These are phyloP conservation scores for Deinandra increscens DNA, from an alignment of 129 eudicot genomes.

Conservation along the genomic window DNA sequence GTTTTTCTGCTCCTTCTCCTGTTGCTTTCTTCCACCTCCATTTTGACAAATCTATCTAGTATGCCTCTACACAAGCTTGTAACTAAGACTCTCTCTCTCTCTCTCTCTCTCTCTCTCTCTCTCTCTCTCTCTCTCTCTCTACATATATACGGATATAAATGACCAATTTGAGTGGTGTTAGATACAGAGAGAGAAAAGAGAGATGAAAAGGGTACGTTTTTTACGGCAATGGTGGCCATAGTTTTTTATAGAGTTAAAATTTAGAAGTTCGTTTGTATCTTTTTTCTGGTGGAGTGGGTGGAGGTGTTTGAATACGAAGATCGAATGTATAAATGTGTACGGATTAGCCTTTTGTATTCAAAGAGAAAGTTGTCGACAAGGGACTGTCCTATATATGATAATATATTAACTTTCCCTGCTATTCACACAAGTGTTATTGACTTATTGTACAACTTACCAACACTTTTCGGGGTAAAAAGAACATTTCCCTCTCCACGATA, in stretches of 20 bases:
- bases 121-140: not conserved
- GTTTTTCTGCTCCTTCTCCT: no score
- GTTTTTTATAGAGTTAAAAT: slow-evolving; percentile 20
- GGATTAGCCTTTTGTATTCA: slow-evolving; percentile 26
- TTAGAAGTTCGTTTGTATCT: slow-evolving; percentile 15
- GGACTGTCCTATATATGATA: slow-evolving; percentile 14
- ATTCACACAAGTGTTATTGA: not conserved
- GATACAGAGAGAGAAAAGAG: slow-evolving; percentile 18
- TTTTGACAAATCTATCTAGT: slow-evolving; percentile 1
- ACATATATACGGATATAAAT: not conserved
- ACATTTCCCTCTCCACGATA: not conserved
- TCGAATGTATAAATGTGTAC: slow-evolving; percentile 25
- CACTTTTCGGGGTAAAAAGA: slow-evolving; percentile 17
- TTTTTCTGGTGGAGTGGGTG: slow-evolving; percentile 26
- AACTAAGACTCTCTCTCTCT: not conserved
- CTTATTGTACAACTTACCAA: slow-evolving; percentile 13
- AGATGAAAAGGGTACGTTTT: not conserved
- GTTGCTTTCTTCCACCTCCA: slow-evolving; percentile 37
- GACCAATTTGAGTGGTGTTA: slow-evolving; percentile 13
- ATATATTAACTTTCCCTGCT: slow-evolving; percentile 18
- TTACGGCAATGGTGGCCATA: slow-evolving; percentile 24
- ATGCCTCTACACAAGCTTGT: not conserved
- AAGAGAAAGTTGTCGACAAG: slow-evolving; percentile 28
- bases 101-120: not conserved
- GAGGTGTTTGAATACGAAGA: slow-evolving; percentile 11